Conservation (phyloP, 2,329 filamentous ascomycete species). For the Talaromyces marneffei region DNA sequence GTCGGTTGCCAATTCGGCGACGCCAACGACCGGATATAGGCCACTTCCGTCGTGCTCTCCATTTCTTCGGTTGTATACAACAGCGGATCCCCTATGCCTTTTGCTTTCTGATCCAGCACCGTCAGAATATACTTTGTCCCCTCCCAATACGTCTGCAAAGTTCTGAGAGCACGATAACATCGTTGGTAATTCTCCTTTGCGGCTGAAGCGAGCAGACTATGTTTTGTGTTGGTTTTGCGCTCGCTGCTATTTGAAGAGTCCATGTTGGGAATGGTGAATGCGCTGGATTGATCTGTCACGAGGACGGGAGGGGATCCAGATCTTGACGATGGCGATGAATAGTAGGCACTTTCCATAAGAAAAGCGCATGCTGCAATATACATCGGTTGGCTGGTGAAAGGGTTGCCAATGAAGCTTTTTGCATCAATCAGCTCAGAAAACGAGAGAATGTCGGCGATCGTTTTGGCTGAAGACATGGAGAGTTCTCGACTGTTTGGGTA, state of each 20-base stretch:
- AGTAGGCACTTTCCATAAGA: slow-evolving; percentile 71
- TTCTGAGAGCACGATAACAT: slow-evolving; percentile 76
- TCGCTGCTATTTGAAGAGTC: slow-evolving; percentile 24
- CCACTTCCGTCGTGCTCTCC: slow-evolving; percentile 59
- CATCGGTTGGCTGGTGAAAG: slow-evolving; percentile 84
- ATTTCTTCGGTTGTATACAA: slow-evolving; percentile 67
- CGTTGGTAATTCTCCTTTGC: slow-evolving; percentile 82
- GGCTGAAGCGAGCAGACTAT: slow-evolving; percentile 70
- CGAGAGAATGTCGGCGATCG: slow-evolving; percentile 79
- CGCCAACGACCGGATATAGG: slow-evolving; percentile 47
- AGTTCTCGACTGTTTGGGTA: slow-evolving; percentile 73
- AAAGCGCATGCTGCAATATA: slow-evolving; percentile 89
- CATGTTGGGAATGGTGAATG: slow-evolving; percentile 30
- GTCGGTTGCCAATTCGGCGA: slow-evolving; percentile 45
- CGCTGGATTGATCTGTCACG: slow-evolving; percentile 28
- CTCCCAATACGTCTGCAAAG: slow-evolving; percentile 79
- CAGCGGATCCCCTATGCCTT: slow-evolving; percentile 73
- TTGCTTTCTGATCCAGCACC: slow-evolving; percentile 78
- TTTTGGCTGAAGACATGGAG: slow-evolving; percentile 85
- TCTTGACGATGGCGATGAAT: slow-evolving; percentile 60
- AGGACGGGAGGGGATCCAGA: slow-evolving; percentile 48
- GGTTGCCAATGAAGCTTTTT: slow-evolving; percentile 80
- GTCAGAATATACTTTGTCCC: slow-evolving; percentile 82
- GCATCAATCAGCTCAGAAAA: slow-evolving; percentile 82
- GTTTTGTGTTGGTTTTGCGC: slow-evolving; percentile 49